phyloP scores from a whole-genome alignment of 768 basidiomycete genomes.

The Scleroderma bovista region DNA sequence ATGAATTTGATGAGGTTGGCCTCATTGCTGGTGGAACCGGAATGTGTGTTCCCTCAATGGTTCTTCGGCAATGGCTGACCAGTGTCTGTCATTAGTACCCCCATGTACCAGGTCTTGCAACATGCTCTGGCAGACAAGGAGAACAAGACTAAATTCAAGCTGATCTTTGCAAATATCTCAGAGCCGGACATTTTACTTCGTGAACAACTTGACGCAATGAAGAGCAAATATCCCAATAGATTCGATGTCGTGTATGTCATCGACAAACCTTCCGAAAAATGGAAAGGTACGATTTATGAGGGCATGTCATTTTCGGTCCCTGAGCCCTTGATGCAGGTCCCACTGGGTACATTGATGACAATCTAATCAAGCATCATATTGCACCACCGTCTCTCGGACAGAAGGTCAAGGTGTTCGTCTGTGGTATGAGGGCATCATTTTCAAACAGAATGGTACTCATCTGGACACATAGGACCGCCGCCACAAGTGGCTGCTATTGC shows the following conservation, averaged over 20 bases:
- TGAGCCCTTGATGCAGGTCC: slow-evolving; percentile 36
- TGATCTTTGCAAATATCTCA: slow-evolving; percentile 87
- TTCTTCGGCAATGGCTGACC: slow-evolving; percentile 1
- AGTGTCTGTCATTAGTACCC: slow-evolving; percentile 47
- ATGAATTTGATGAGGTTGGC: slow-evolving; percentile 80
- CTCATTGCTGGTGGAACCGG: slow-evolving; percentile 93
- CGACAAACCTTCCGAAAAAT: slow-evolving; percentile 60
- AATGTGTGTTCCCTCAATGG: slow-evolving; percentile 48
- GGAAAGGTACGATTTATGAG: slow-evolving; percentile 46
- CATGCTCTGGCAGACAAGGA: slow-evolving; percentile 65
- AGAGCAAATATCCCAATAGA: slow-evolving; percentile 60
- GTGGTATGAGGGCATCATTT: slow-evolving; percentile 49
- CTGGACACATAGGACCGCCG: slow-evolving; percentile 53
- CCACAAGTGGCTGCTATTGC: slow-evolving; percentile 83
- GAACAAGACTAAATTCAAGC: slow-evolving; percentile 93
- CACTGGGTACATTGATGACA: slow-evolving; percentile 68
- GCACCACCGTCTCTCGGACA: slow-evolving; percentile 56
- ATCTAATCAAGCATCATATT: slow-evolving; percentile 71
- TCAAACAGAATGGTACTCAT: background rate
- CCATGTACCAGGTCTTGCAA: slow-evolving; percentile 75
- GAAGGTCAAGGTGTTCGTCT: slow-evolving; percentile 86
- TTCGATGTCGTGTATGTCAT: slow-evolving; percentile 84
- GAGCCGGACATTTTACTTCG: slow-evolving; percentile 88
- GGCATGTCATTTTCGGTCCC: slow-evolving; percentile 1
- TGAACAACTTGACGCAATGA: slow-evolving; percentile 66